These are phyloP conservation scores for Trametes cinnabarina DNA, from an alignment of 768 basidiomycete genomes.

Conservation along the genomic window DNA sequence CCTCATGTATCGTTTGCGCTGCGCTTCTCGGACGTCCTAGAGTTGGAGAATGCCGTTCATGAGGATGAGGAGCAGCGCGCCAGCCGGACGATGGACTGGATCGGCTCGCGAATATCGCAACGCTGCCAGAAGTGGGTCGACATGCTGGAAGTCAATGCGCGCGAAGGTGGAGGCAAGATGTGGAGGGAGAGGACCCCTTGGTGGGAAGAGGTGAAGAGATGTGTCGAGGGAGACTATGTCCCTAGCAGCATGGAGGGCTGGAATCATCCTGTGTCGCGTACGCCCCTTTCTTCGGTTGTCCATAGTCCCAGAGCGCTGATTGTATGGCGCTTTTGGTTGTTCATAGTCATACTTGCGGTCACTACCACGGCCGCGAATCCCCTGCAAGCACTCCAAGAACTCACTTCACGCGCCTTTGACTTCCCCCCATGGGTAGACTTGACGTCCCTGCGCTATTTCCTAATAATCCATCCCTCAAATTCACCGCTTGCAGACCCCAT, in stretches of 20 bases:
- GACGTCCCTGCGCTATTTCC: constrained; percentile 65
- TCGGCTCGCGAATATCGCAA: constrained; percentile 64
- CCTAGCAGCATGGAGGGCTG: constrained; percentile 74
- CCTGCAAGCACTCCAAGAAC: constrained; percentile 69
- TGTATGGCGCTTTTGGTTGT: not conserved
- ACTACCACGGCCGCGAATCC: constrained; percentile 83
- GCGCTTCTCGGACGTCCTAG: constrained; percentile 72
- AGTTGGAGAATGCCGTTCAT: constrained; percentile 69
- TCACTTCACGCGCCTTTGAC: constrained; percentile 65
- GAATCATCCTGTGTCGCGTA: constrained; percentile 85
- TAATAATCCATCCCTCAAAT: constrained; percentile 72
- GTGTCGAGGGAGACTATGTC: constrained; percentile 72
- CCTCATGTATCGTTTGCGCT: constrained; percentile 71
- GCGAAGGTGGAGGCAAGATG: constrained; percentile 30
- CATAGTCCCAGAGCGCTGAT: not conserved
- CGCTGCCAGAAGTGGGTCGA: constrained; percentile 71
- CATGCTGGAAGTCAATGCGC: constrained; percentile 50
- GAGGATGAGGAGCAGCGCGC: constrained; percentile 82
- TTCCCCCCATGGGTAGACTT: constrained; percentile 83
- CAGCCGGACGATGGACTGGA: constrained; percentile 82
- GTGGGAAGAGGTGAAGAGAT: constrained; percentile 84
- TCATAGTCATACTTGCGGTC: constrained; percentile 72
- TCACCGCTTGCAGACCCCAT: constrained; percentile 77
- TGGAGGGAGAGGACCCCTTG: constrained; percentile 58
- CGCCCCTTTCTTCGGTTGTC: constrained; percentile 27